A percentile compares a stretch with the other conserved stretches of the same genome.
Conservation (phyloP, 116 monocot genomes). For the Dioscorea cayenensis region DNA sequence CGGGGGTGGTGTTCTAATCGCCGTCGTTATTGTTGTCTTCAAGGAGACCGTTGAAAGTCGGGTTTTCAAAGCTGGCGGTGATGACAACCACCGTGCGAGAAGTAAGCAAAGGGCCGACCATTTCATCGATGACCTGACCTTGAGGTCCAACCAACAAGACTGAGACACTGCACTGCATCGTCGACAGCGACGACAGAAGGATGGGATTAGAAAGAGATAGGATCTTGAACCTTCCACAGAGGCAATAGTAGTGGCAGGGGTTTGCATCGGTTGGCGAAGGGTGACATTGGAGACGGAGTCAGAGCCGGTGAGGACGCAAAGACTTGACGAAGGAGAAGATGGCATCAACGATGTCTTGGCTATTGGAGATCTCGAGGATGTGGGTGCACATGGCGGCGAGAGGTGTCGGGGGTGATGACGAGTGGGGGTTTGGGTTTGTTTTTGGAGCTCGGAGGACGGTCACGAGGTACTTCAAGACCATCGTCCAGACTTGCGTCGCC, state of each 20-base stretch:
- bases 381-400: conserved; percentile 6
- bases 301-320: conserved; percentile 16
- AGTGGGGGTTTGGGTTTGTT: conserved; percentile 17
- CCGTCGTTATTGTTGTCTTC: conserved; percentile 7
- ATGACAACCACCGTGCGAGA: conserved; percentile 30
- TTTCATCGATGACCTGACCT: conserved; percentile 34
- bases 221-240: conserved; percentile 14
- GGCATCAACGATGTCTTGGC: conserved; percentile 11
- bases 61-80: conserved; percentile 22
- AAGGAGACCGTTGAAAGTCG: conserved; percentile 26
- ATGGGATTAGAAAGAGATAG: conserved; percentile 10
- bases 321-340: conserved; percentile 4
- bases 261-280: conserved; percentile 5
- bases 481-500: too few relatives aligned
- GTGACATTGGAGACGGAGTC: conserved; percentile 14
- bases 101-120: conserved; percentile 22
- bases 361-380: conserved; percentile 13
- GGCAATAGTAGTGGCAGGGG: neutral
- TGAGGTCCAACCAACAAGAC: conserved; percentile 17
- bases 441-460: conserved; percentile 15
- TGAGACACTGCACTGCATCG: neutral
- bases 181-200: neutral
- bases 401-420: neutral
- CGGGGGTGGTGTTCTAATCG: neutral
- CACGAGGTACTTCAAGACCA: too few relatives aligned